phyloP scores from a whole-genome alignment of 495 filamentous ascomycete genomes.

The Penicillium cinerascens region DNA sequence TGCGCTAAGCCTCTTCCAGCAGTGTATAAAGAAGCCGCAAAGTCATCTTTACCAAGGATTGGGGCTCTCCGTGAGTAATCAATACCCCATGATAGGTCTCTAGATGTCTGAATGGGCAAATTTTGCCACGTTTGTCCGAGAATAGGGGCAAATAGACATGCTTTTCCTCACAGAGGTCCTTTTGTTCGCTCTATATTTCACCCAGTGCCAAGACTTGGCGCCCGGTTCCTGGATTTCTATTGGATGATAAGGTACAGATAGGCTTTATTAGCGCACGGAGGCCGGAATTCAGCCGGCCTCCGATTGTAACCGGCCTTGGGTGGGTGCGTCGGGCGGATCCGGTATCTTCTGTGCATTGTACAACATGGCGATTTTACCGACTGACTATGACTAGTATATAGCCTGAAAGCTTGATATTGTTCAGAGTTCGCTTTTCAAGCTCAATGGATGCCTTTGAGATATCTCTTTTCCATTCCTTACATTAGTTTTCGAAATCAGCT shows the following conservation, averaged over 20 bases:
- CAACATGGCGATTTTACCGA: neutral
- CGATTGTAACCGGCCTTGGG: conserved; percentile 36
- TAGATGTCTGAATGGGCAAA: neutral
- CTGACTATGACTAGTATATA: neutral
- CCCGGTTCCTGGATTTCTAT: conserved; percentile 14
- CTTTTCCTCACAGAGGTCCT: conserved; percentile 7
- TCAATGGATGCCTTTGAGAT: neutral
- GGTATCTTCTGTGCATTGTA: neutral
- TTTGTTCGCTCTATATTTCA: conserved; percentile 23
- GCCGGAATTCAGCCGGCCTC: conserved; percentile 48
- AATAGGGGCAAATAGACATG: neutral
- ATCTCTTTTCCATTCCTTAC: neutral
- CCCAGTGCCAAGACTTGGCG: conserved; percentile 22
- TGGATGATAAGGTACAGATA: conserved; percentile 22
- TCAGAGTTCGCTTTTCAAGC: neutral
- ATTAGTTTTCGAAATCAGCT: no score
- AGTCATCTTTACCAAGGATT: neutral
- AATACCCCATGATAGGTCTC: neutral
- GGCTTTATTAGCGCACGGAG: conserved; percentile 34
- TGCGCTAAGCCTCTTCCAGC: conserved; percentile 32
- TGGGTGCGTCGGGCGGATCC: conserved; percentile 9
- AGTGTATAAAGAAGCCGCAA: neutral
- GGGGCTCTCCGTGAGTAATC: neutral
- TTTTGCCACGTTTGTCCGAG: neutral
- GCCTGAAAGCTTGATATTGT: neutral